Evolutionary conservation across 2,329 filamentous ascomycete species (phyloP).

Genomic region (Aspergillus sp.): DNA sequence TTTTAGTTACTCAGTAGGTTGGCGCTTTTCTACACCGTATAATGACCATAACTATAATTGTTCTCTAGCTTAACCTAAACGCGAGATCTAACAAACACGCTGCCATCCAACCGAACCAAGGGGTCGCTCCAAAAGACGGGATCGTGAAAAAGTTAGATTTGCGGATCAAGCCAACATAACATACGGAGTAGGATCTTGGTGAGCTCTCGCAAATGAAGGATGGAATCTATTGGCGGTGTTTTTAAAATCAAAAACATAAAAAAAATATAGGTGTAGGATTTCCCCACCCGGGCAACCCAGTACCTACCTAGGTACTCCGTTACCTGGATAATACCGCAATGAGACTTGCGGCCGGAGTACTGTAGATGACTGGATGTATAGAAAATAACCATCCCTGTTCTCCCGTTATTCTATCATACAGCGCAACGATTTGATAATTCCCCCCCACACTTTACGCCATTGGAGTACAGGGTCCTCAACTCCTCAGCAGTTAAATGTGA

Average conservation of each 20-base stretch:
- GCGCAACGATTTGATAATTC: not conserved
- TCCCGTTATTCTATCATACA: not conserved
- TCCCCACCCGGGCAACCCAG: not conserved
- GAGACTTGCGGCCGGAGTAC: not conserved
- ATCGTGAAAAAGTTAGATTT: conserved; percentile 15
- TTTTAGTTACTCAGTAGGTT: not conserved
- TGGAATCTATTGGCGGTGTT: not conserved
- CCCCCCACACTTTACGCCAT: not conserved
- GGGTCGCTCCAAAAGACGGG: conserved; percentile 19
- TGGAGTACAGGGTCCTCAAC: not conserved
- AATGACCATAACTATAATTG: not conserved
- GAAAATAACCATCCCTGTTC: not conserved
- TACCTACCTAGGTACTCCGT: not conserved
- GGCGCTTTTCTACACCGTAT: not conserved
- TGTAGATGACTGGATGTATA: not conserved
- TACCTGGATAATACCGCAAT: not conserved
- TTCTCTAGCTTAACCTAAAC: not conserved
- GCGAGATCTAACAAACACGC: conserved; percentile 6
- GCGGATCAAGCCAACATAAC: conserved; percentile 11
- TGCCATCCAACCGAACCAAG: conserved; percentile 8
- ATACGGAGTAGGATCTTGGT: not conserved
- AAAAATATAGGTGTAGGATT: not conserved
- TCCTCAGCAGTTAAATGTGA: not conserved
- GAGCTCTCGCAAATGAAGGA: conserved; percentile 1
- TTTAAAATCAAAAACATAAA: not conserved